Base-by-base conservation (phyloP, 257 asterid genomes). In the Solanum appendiculatum region DNA sequence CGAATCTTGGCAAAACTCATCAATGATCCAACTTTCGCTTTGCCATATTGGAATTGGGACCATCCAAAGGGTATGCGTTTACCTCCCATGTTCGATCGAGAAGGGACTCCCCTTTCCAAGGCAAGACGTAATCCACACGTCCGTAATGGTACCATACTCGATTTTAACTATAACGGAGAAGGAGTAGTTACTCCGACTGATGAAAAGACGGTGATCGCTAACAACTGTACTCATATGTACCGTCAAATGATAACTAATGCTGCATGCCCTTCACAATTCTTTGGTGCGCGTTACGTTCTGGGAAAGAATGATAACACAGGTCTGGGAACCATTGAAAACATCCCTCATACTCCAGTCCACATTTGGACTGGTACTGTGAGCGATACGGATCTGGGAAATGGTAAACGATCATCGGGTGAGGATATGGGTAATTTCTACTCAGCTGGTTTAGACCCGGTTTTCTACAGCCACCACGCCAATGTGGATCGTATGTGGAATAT, bases 371-470 rank as follows among this genome's bases (percentile, higher is more conserved):
- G 89, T 6, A 66, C 37, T 2, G 69, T 60, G 0, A 0, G 2
- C 0, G 6, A 0, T 4, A 3, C 31, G 27, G 1, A 0, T 23
- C 9, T 60, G 12, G 13, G 0, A 7, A 9, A 56, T 60, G 69
- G 60, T 27, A 78, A 66, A 1, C 7, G 12, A 27, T 25, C 66
- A 3, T 56, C n/a, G 3, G 27, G 36, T 23, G 89, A 87, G 85
- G 69, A 87, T 34, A 83, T 87, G 87, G 89, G 89, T 0, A 83
- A 87, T 64, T 87, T 87, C 77, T 87, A 87, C 85, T 87, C 89
- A 3, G 89, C 87, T 0, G 85, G 42, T 27, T 39, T 54, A 33
- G 89, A 87, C 87, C 80, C 82, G 13, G 2, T 87, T 10, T 87
- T 87, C 78, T 87, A 39, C 14, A 16, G 66, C 56, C 87, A 84